A percentile compares a stretch with the other conserved stretches of the same genome.
These are phyloP conservation scores for Neurospora intermedia DNA, from an alignment of 495 filamentous ascomycete genomes.

Conservation along the genomic window DNA sequence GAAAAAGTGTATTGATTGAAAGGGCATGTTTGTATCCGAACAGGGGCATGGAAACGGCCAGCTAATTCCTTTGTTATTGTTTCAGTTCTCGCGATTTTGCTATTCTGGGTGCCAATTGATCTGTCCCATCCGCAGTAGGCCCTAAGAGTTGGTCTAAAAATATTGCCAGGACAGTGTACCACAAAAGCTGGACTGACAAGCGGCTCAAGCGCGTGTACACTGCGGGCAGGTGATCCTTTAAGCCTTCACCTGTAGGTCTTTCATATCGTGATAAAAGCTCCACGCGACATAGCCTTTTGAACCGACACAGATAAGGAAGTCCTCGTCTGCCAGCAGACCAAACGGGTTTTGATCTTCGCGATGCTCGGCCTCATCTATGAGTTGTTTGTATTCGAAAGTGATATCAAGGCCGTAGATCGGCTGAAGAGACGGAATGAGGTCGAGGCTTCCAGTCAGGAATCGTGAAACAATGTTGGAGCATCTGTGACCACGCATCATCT, in stretches of 20 bases:
- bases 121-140: neutral
- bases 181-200: neutral
- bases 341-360: too few species aligned
- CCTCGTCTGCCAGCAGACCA: neutral
- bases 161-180: neutral
- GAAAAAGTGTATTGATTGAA: neutral
- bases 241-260: neutral
- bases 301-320: neutral
- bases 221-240: neutral
- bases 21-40: neutral
- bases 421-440: neutral
- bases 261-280: constrained; percentile 9
- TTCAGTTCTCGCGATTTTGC: neutral
- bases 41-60: neutral
- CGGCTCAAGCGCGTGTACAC: neutral
- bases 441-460: neutral
- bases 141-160: neutral
- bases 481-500: neutral
- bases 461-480: neutral
- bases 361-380: too few species aligned
- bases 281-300: neutral
- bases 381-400: neutral
- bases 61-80: neutral
- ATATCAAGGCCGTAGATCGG: neutral
- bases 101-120: neutral